Evolutionary conservation across 2,329 filamentous ascomycete species (phyloP), one percentile per base, ranked within the genome.

Genomic region (Pseudogymnoascus sp.): DNA sequence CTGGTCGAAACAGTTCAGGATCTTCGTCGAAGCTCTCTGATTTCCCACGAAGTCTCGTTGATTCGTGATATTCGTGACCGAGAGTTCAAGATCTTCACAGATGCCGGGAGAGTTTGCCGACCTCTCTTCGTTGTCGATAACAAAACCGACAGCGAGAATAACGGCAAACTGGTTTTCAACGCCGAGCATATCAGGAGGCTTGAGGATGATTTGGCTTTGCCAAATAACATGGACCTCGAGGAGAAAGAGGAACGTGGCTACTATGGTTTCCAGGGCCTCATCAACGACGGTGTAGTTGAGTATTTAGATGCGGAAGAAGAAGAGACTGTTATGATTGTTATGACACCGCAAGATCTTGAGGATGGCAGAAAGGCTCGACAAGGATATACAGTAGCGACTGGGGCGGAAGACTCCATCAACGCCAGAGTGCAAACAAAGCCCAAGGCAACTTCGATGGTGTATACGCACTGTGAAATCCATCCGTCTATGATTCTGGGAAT

Each of bases 401-500:
- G 28, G 7, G 14, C 21, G 28, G 59, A 60, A n/a, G 38, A 38
- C 59, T 38, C 36, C 1, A 38, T 60, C 59, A 60, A 60, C 59
- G 34, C 59, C 14, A 60, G 59, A 40, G 59, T 60, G 14, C 59
- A 60, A 31, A 60, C 59, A 16, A 60, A 60, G 34, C 59, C 59
- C 12, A 60, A 60, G 23, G 59, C 59, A 42, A 60, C 59, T 38
- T 60, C 59, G 34, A 60, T 60, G 59, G 59, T 60, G 34, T 60
- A 60, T 60, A 99, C 95, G 0, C 96, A 99, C 76, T 99, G 96
- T 77, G 95, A 99, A 78, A 97, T 99, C 75, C 96, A 99, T 72
- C 96, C 95, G 18, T 96, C 92, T 77, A 99, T 99, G 95, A 95
- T 99, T 75, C 80, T 99, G 63, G 95, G 95, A 74, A 96, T 99